phyloP scores from a whole-genome alignment of 2,329 filamentous ascomycete genomes.

The Trichoderma cornu-damae region DNA sequence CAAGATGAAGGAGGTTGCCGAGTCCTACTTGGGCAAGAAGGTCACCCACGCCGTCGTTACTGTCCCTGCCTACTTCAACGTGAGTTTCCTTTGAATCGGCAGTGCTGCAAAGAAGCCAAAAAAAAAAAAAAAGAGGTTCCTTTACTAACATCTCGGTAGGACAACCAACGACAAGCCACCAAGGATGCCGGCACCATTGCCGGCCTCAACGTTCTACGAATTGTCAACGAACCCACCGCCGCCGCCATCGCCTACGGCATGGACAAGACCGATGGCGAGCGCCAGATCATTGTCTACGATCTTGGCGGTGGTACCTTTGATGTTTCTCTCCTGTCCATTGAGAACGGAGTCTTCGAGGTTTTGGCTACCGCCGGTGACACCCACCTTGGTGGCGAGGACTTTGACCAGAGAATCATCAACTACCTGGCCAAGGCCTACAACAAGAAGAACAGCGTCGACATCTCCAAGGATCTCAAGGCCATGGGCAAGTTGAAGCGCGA shows the following conservation, averaged over 20 bases:
- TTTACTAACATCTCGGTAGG: constrained; percentile 37
- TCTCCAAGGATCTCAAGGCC: constrained; percentile 91
- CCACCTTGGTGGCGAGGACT: constrained; percentile 97
- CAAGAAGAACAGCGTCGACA: constrained; percentile 92
- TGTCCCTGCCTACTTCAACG: constrained; percentile 94
- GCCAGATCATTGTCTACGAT: constrained; percentile 90
- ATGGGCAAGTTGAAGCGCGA: constrained; percentile 99
- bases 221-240: constrained; percentile 94
- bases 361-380: constrained; percentile 93
- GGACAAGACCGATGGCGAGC: constrained; percentile 77
- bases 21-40: constrained; percentile 74
- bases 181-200: constrained; percentile 92
- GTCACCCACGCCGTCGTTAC: constrained; percentile 87
- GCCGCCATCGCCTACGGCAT: constrained; percentile 93
- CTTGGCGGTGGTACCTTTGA: constrained; percentile 92
- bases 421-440: constrained; percentile 97
- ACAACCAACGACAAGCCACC: constrained; percentile 93
- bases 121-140: not conserved
- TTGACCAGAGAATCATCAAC: constrained; percentile 96
- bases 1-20: constrained; percentile 81
- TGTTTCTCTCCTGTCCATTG: constrained; percentile 88
- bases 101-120: no score
- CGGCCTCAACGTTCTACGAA: constrained; percentile 89
- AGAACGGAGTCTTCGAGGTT: constrained; percentile 91
- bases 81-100: constrained; percentile 25